Evolutionary conservation across 2,329 filamentous ascomycete species (phyloP), one percentile per base, ranked within the genome.

Genomic region (Monascus ruber): DNA sequence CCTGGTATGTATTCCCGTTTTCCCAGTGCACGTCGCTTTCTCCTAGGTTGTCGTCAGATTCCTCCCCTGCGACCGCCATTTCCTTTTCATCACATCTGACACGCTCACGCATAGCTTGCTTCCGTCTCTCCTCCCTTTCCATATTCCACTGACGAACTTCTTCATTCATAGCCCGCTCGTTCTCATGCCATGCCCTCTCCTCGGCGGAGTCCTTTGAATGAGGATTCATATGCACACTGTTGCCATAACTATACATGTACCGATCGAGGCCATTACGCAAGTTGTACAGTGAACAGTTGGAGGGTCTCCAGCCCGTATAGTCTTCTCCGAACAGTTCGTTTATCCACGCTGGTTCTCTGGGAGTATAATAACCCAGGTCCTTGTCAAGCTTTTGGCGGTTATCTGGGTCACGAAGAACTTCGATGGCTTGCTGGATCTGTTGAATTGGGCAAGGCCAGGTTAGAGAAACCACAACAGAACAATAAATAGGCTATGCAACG

Each of bases 371-470:
- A n/a, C 27, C 8, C 24, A 56, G 47, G 2, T 45, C 36, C 9
- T 44, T 24, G 24, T 60, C 51, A 32, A 59, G 52, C 11, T 42
- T 31, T 24, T 26, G 11, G 6, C 55, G 54, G 5, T 47, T 45
- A 24, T 26, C 17, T 7, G 51, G 42, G 26, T 63, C 56, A 11
- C 57, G 57, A 27, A 63, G 59, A 6, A 48, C 42, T n/a, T 62
- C 57, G 28, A 54, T 44, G 6, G 59, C 59, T 42, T 59, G 42
- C 31, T 53, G 49, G 27, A 60, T 55, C 59, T 62, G 42, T 38
- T 36, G 17, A 17, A 17, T 17, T 17, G 17, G 17, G 17, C 3
- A 17, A 17, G 17, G 3, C 17, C 17, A 17, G 17, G 17, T 6
- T 3, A 1, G 24, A n/a, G 10, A 33, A 6, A 37, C 10, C 26